Base-by-base conservation (phyloP, 106 monocot species). In the Vanilla planifolia region DNA sequence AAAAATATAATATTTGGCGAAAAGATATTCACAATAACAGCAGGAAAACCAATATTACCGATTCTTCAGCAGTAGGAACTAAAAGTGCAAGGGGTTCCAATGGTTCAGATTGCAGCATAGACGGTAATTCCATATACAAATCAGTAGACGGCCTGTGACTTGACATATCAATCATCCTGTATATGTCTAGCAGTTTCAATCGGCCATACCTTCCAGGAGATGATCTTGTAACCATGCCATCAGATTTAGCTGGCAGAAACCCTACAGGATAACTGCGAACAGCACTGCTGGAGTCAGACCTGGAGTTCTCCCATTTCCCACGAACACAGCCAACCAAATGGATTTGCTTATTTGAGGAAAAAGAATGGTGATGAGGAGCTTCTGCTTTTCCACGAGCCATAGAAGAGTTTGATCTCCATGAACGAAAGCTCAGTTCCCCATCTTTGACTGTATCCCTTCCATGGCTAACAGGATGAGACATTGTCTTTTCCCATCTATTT, bases 181-280 rank as follows among this genome's bases (percentile, higher is more conserved):
- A 98, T 60, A 98, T 78, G 63, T 91, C 91, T 62, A 98, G 85
- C 52, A 98, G 50, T 55, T 92, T 98, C 71, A 79, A 82, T 71
- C 91, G 84, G 51, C 81, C 80, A 51, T 98, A 98, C 75, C 75
- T 81, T 39, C 79, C 19, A 51, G 35, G 46, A 53, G 34, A 55
- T 7, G 63, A 32, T 71, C 80, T 76, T 51, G 71, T 76, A 73
- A 55, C 61, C 20, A 48, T 47, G 63, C 60, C 58, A 68, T 69
- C 63, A 64, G 71, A 48, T 62, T 69, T 89, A 40, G 89, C 86
- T 59, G 64, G n/a, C 17, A 56, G 2, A 62, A 51, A 11, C 30
- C 80, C 83, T 13, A 73, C 50, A 45, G 61, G 42, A 42, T 39
- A 51, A 50, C 72, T 24, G 32, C 71, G 64, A 65, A 34, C 75